Evolutionary conservation across 768 basidiomycete species (phyloP), one percentile per base, ranked within the genome.

Genomic region (Omphalotus guepiniiformis): DNA sequence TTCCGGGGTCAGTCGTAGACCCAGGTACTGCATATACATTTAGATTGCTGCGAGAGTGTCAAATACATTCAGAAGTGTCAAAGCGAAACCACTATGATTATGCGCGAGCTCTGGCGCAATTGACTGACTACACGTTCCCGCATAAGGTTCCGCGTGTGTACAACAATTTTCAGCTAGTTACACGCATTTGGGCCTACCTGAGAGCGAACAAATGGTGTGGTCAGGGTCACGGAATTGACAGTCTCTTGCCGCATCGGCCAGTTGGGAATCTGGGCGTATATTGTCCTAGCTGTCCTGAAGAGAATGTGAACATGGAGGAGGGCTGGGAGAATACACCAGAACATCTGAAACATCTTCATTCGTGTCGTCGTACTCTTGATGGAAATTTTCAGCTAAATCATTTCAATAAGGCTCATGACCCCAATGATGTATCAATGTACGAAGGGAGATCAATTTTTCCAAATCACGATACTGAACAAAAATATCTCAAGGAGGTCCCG

Each of bases 231-330:
- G 50, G 47, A 2, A 57, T 60, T 52, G 53, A 59, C 32, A 5
- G 19, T 4, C 4, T 53, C n/a, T 18, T 63, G 16, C 26, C 53
- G 5, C 34, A 41, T 30, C 42, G 54, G 9, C 41, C 42, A 9
- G n/a, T 27, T 29, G 39, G 50, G n/a, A 55, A 53, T 9, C 27
- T 62, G 13, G 48, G 47, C 21, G 36, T 60, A 7, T 45, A 47
- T 27, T 64, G 63, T 27, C 55, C 55, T 4, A 53, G 58, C 11
- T 66, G 65, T 42, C 65, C 63, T 13, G 56, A 66, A 27, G 36
- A 46, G 22, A 36, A 32, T 11, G 44, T 37, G 16, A 46, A 18
- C 8, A 46, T 46, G 42, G 42, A 44, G 5, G 35, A 37, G 12
- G 42, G 36, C 44, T 36, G 35, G 44, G 44, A 25, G 30, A 25